Conservation (phyloP, 331 rosid species). For the Quercus lobata region DNA sequence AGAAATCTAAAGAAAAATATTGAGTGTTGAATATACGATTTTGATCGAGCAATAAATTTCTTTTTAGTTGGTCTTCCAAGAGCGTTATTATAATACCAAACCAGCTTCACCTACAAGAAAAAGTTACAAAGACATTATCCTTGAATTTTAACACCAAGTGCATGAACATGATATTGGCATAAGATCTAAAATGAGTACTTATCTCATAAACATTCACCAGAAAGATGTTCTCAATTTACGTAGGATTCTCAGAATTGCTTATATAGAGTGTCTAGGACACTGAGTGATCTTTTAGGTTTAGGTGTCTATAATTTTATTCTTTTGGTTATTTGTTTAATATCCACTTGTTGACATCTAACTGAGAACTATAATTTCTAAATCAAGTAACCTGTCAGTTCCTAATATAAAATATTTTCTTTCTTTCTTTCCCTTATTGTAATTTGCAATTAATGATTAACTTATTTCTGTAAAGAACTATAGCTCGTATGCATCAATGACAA, state of each 20-base stretch:
- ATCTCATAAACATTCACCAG: neutral
- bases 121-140: slow-evolving; percentile 1
- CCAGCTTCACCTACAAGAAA: slow-evolving; percentile 83
- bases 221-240: neutral
- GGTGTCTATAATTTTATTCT: no score
- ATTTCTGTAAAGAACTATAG: neutral
- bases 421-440: neutral
- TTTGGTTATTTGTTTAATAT: no score
- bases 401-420: neutral
- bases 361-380: neutral
- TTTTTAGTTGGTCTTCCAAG: slow-evolving; percentile 91
- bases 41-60: slow-evolving; percentile 84
- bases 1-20: slow-evolving; percentile 19
- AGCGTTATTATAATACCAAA: slow-evolving; percentile 95
- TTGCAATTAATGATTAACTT: neutral
- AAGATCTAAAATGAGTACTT: neutral
- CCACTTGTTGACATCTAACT: no score
- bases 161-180: slow-evolving; percentile 9
- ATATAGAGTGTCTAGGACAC: neutral
- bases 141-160: neutral
- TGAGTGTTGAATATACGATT: slow-evolving; percentile 59
- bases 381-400: neutral
- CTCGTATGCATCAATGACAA: neutral
- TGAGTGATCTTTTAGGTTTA: neutral
- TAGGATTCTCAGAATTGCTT: neutral